Evolutionary conservation across 139 green algal species (phyloP), one percentile per base, ranked within the genome.

Genomic region (Monoraphidium neglectum): DNA sequence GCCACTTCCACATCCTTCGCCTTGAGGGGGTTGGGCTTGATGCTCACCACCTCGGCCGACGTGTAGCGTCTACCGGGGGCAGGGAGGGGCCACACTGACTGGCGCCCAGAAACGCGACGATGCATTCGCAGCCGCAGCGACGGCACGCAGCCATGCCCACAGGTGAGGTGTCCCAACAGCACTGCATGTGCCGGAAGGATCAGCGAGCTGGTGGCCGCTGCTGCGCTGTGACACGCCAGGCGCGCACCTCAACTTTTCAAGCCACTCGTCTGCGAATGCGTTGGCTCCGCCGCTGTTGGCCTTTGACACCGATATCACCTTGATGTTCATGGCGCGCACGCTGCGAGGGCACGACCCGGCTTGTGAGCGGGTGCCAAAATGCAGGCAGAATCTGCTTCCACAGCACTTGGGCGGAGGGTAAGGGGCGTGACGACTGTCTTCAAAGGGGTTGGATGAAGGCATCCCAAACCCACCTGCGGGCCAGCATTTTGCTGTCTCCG

Each of bases 11-110:
- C 57, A 28, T 35, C 35, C 18, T 78, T 71, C 24, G 80, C 78
- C 36, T 90, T 90, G 18, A 83, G 82, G 3, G 89, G 88, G 72
- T 93, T 93, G 3, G 87, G 83, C 60, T 90, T 93, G 28, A 91
- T 72, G 26, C 38, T 26, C 18, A 86, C 36, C 28, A 78, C 72
- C 33, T 36, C 67, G 15, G 84, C 66, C n/a, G 51, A 37, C 0
- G 68, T 60, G 61, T 86, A 84, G 57, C 76, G 76, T 65, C 72
- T 38, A 28, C 10, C 5, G 49, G 62, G 3, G 30, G 1, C 15
- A 64, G 15, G 57, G 57, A 37, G 12, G 57, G 8, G n/a, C 16
- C 16, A 5, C 23, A 32, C n/a, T 47, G 74, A 35, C 15, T 10
- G 26, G 62, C 24, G 38, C 26, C 56, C 26, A 32, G 40, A 10